These are phyloP conservation scores for Vaccinium macrocarpon DNA, from an alignment of 148 eudicot species.

Conservation along the genomic window DNA sequence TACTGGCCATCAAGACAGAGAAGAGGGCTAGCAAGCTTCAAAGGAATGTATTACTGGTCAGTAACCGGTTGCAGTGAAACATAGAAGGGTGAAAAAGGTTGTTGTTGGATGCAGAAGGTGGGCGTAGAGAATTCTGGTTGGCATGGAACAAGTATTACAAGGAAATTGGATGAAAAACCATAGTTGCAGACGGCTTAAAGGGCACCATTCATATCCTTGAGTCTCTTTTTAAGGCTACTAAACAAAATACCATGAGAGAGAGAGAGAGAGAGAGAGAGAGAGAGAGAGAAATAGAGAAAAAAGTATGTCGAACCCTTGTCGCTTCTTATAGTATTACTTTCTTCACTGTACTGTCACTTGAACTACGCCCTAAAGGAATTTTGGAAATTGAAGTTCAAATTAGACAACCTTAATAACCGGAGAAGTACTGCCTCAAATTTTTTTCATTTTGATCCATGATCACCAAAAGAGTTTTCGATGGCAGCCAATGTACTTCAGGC, in stretches of 20 bases:
- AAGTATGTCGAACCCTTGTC: background rate
- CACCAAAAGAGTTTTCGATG: background rate
- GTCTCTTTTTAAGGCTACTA: background rate
- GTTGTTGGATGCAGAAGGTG: background rate
- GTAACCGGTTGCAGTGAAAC: background rate
- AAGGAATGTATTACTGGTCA: background rate
- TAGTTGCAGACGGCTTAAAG: background rate
- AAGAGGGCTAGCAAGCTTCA: background rate
- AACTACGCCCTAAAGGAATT: background rate
- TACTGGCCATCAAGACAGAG: background rate
- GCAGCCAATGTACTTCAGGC: background rate
- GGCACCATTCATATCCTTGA: background rate
- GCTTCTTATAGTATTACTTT: background rate
- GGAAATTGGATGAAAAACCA: background rate
- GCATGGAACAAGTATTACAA: background rate
- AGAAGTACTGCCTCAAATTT: background rate
- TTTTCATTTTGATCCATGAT: background rate
- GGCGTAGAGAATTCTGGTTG: background rate
- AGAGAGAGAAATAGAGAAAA: background rate
- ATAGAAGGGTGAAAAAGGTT: background rate
- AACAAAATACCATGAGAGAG: background rate
- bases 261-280: background rate
- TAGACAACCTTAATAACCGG: background rate
- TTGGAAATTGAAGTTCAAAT: background rate
- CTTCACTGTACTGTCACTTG: background rate